phyloP scores from a whole-genome alignment of 2,329 filamentous ascomycete genomes.

The Fusarium armeniacum region DNA sequence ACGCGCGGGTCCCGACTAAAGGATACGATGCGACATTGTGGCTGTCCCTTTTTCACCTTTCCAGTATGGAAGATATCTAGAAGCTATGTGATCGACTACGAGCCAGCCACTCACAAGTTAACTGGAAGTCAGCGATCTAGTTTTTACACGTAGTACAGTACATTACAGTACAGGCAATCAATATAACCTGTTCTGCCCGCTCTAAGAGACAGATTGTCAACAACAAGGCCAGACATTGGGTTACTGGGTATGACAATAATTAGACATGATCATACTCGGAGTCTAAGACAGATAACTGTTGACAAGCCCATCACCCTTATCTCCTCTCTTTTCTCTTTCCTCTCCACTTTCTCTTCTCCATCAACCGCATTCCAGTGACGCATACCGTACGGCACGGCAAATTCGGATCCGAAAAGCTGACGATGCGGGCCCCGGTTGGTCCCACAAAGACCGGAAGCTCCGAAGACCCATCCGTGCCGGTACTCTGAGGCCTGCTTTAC shows the following conservation, averaged over 20 bases:
- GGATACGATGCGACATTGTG: constrained; percentile 31
- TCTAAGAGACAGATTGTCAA: neutral
- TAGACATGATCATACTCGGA: neutral
- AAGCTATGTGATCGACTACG: constrained; percentile 20
- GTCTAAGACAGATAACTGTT: neutral
- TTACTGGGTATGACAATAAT: neutral
- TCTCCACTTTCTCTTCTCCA: constrained; percentile 4
- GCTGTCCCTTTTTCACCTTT: constrained; percentile 4
- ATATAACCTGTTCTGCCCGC: neutral
- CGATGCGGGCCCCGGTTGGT: constrained; percentile 2
- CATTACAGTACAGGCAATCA: constrained; percentile 8
- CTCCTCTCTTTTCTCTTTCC: neutral
- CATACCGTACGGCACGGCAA: constrained; percentile 29
- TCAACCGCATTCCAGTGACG: constrained; percentile 34
- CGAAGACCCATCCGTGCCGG: constrained; percentile 1
- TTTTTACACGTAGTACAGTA: constrained; percentile 9
- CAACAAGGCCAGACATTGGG: constrained; percentile 7
- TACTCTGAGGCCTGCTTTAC: neutral
- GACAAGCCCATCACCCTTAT: constrained; percentile 9
- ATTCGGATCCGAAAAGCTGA: constrained; percentile 41
- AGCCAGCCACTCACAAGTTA: constrained; percentile 18
- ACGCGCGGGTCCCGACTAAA: constrained; percentile 24
- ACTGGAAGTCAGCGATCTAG: constrained; percentile 8
- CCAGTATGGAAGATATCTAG: constrained; percentile 11
- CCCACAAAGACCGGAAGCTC: constrained; percentile 8